phyloP scores from a whole-genome alignment of 805 yeast species.

The Saturnispora dispora region DNA sequence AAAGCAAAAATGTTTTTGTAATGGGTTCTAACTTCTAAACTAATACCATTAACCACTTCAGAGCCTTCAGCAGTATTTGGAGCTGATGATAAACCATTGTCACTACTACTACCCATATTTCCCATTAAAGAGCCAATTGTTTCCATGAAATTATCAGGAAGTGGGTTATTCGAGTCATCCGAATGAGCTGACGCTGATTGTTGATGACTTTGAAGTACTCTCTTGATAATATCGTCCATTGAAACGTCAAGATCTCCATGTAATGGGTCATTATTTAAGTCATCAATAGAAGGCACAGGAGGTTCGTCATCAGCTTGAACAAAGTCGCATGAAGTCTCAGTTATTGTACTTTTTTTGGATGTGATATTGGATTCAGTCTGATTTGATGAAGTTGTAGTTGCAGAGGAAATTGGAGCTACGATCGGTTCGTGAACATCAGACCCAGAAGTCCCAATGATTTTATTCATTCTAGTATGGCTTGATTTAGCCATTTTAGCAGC shows the following conservation, averaged over 20 bases:
- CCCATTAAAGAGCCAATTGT: constrained; percentile 21
- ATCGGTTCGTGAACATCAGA: constrained; percentile 20
- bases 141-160: constrained; percentile 26
- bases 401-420: constrained; percentile 22
- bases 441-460: constrained; percentile 35
- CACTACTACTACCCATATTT: constrained; percentile 1
- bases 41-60: constrained; percentile 1
- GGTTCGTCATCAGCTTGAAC: constrained; percentile 11
- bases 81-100: not conserved
- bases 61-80: constrained; percentile 1
- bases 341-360: not conserved
- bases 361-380: not conserved
- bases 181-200: not conserved
- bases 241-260: constrained; percentile 17
- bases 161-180: constrained; percentile 1
- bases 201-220: constrained; percentile 10
- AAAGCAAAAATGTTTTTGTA: constrained; percentile 4
- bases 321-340: not conserved
- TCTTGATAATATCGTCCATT: constrained; percentile 15
- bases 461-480: constrained; percentile 45
- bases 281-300: constrained; percentile 9
- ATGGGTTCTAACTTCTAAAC: not conserved
- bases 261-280: constrained; percentile 1
- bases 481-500: constrained; percentile 52
- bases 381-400: constrained; percentile 10